Base-by-base conservation (phyloP, 208 protist species). In the Acanthamoeba sp. region DNA sequence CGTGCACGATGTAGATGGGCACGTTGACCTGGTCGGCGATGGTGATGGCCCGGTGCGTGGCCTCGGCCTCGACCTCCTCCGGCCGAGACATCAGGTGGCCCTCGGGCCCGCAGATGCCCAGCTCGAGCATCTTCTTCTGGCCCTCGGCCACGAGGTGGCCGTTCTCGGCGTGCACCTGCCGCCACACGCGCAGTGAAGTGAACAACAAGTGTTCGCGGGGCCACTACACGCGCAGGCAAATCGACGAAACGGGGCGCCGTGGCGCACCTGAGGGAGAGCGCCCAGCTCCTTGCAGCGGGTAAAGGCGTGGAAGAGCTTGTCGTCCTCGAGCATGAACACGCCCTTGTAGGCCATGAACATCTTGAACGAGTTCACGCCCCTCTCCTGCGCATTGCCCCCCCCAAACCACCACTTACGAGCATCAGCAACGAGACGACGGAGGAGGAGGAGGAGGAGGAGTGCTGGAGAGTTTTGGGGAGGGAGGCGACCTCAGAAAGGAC, bases 341-440 rank as follows among this genome's bases (percentile, higher is more conserved):
- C 94, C 94, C 50, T 98, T 98, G 87, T 98, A 98, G 10, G 97
- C 98, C 95, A 98, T 97, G 93, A 98, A 98, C 27, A 96, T 64
- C 94, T 98, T 98, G 94, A 98, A 98, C 38, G 94, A 97, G 87
- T 96, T 98, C 20, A 98, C 95, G 66, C 98, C 98, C 27, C 64
- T 6, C 40, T 93, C 84, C 84, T 80, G 69, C 27, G n/a, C n/a
- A n/a, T n/a, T n/a, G n/a, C n/a, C n/a, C n/a, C n/a, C n/a, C n/a
- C n/a, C n/a, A n/a, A n/a, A n/a, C n/a, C n/a, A n/a, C n/a, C n/a
- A n/a, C n/a, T n/a, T n/a, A n/a, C n/a, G n/a, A n/a, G n/a, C n/a
- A n/a, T n/a, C n/a, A 57, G 20, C 18, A 38, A 82, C 12, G 27
- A 50, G 27, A 18, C 14, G 66, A 29, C n/a, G n/a, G n/a, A n/a